phyloP scores from a whole-genome alignment of 2,329 filamentous ascomycete species.

The Ophiostoma australiae region DNA sequence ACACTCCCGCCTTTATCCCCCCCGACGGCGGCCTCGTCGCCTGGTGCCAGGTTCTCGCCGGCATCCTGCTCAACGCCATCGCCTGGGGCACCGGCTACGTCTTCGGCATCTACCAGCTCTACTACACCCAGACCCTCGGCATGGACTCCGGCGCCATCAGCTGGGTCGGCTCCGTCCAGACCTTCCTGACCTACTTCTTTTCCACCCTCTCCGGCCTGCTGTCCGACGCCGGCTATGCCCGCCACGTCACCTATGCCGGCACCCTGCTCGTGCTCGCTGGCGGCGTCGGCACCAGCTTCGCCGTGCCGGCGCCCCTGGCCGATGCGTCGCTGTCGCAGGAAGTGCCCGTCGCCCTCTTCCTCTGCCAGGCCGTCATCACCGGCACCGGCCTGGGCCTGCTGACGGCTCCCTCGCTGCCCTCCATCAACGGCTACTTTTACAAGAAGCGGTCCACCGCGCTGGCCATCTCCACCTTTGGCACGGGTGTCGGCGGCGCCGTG shows the following conservation, averaged over 20 bases:
- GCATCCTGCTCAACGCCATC: conserved; percentile 45
- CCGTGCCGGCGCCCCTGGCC: conserved; percentile 39
- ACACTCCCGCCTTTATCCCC: conserved; percentile 14
- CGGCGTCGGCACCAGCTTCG: conserved; percentile 45
- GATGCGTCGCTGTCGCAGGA: neutral
- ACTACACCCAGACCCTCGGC: conserved; percentile 39
- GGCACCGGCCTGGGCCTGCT: conserved; percentile 53
- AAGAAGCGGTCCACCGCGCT: conserved; percentile 54
- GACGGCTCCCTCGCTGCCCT: conserved; percentile 48
- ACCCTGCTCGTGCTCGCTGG: conserved; percentile 42
- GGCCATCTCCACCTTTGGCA: conserved; percentile 55
- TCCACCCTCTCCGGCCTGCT: conserved; percentile 47
- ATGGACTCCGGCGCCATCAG: conserved; percentile 38
- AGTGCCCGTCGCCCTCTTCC: conserved; percentile 35
- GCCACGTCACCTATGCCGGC: conserved; percentile 40
- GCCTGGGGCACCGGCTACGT: conserved; percentile 48
- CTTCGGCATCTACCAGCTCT: conserved; percentile 47
- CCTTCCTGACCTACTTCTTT: conserved; percentile 47
- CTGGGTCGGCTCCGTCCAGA: conserved; percentile 50
- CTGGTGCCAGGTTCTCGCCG: conserved; percentile 48
- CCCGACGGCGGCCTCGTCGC: conserved; percentile 46
- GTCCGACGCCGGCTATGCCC: conserved; percentile 47
- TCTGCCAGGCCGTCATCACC: conserved; percentile 51
- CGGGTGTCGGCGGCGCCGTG: conserved; percentile 57
- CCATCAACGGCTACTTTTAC: conserved; percentile 56